Evolutionary conservation across 2,329 filamentous ascomycete genomes (phyloP).

Genomic region (Penicillium sp.): DNA sequence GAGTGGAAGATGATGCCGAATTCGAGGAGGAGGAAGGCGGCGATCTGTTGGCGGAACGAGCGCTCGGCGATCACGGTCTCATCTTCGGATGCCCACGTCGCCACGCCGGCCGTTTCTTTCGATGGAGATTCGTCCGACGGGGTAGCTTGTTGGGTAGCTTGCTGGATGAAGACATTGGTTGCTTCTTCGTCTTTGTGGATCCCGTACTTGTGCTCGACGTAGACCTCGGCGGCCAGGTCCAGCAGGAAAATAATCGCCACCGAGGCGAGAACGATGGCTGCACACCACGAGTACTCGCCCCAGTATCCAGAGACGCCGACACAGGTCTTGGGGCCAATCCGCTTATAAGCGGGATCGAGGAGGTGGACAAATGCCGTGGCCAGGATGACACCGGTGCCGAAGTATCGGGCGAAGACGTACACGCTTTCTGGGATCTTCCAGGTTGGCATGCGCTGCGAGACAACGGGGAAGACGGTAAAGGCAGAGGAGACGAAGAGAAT

Average conservation of each 20-base stretch:
- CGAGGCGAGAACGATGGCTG: constrained; percentile 53
- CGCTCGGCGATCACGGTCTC: constrained; percentile 21
- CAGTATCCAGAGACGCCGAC: constrained; percentile 58
- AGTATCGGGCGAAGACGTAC: constrained; percentile 53
- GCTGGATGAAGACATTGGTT: neutral
- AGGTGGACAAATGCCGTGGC: constrained; percentile 53
- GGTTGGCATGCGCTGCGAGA: constrained; percentile 41
- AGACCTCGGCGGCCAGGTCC: constrained; percentile 26
- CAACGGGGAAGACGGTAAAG: constrained; percentile 50
- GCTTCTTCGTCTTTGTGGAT: constrained; percentile 21
- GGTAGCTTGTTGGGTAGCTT: neutral
- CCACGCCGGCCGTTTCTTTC: constrained; percentile 13
- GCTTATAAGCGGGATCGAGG: constrained; percentile 47
- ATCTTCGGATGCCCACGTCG: neutral
- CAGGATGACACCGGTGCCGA: constrained; percentile 51
- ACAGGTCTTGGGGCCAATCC: constrained; percentile 52
- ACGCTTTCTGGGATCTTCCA: constrained; percentile 45
- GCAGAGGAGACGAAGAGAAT: constrained; percentile 45
- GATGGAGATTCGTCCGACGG: neutral
- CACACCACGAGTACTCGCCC: constrained; percentile 55
- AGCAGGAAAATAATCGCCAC: constrained; percentile 51
- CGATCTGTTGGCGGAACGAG: constrained; percentile 41
- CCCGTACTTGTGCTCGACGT: constrained; percentile 26
- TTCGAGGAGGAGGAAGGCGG: constrained; percentile 53
- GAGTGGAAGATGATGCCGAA: constrained; percentile 66